Evolutionary conservation across 2,329 filamentous ascomycete species (phyloP), one percentile per base, ranked within the genome.

Genomic region (Capronia coronata): DNA sequence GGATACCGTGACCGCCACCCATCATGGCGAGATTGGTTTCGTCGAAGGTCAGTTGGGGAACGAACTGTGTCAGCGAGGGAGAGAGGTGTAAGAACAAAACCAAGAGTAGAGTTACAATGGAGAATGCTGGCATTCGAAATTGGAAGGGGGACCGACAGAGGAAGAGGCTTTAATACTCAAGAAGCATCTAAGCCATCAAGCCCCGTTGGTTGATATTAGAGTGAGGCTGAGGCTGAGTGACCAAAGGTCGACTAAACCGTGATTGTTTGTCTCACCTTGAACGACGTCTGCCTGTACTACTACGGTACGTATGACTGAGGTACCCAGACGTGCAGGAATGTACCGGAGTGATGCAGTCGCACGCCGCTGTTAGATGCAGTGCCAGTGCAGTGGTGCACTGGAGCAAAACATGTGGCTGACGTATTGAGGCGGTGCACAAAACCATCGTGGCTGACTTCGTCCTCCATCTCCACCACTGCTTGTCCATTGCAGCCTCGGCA

Each of bases 1-100:
- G 49, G 13, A 61, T 49, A 14, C 55, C 57, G 38, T 52, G 49
- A 5, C 55, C 52, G 32, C 52, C 55, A n/a, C 49, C 54, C 54
- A 56, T 51, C 54, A 56, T 56, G 9, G 29, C 48, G 45, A 49
- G 40, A 13, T 51, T 27, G 23, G 19, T 23, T 29, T 35, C 38
- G 18, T 44, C 38, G 9, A 18, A 23, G 30, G 13, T 21, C 16
- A 29, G 34, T 29, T 43, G 40, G 23, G 45, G 51, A 11, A 56
- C 22, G 23, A 56, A 47, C 32, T 54, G 50, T 6, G 54, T 14
- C 13, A 40, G 66, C 47, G 60, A 61, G 41, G 55, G 59, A 32
- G 59, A 61, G 41, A 55, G 59, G 34, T 49, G 65, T 48, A 65
- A 65, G 47, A 56, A 63, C 27, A 62, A 65, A 43, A 62, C n/a